Conservation (phyloP, 805 yeast genomes). For the Metschnikowia similis region DNA sequence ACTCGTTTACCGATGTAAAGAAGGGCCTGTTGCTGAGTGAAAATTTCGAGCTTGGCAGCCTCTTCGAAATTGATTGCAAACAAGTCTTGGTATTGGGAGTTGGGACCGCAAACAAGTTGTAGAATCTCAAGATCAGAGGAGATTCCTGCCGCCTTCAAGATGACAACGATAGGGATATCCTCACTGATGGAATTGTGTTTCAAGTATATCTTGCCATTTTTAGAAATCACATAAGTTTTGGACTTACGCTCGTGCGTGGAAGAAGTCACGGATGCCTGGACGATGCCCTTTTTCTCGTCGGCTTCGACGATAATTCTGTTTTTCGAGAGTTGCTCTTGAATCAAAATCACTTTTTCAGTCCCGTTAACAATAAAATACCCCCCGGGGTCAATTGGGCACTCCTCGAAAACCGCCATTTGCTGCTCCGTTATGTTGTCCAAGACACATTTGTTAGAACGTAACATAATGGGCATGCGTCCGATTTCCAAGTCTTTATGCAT, state of each 20-base stretch:
- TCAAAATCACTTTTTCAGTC: constrained; percentile 93
- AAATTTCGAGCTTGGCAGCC: constrained; percentile 77
- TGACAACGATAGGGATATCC: constrained; percentile 91
- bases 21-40: constrained; percentile 90
- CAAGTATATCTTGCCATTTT: constrained; percentile 80
- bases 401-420: constrained; percentile 84
- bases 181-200: constrained; percentile 95
- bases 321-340: constrained; percentile 94
- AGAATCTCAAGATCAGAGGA: constrained; percentile 88
- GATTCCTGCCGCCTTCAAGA: constrained; percentile 91
- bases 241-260: constrained; percentile 98
- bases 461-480: constrained; percentile 99
- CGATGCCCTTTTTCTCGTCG: constrained; percentile 88
- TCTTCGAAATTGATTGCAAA: constrained; percentile 94
- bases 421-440: constrained; percentile 71
- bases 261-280: constrained; percentile 96
- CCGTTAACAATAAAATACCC: constrained; percentile 98
- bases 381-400: constrained; percentile 98
- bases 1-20: constrained; percentile 89
- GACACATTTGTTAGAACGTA: constrained; percentile 88
- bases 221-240: constrained; percentile 91
- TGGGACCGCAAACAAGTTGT: constrained; percentile 90
- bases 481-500: constrained; percentile 87
- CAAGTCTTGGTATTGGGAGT: constrained; percentile 83
- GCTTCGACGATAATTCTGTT: constrained; percentile 98